Conservation (phyloP, 306 rosid species). For the Cicer yamashitae region DNA sequence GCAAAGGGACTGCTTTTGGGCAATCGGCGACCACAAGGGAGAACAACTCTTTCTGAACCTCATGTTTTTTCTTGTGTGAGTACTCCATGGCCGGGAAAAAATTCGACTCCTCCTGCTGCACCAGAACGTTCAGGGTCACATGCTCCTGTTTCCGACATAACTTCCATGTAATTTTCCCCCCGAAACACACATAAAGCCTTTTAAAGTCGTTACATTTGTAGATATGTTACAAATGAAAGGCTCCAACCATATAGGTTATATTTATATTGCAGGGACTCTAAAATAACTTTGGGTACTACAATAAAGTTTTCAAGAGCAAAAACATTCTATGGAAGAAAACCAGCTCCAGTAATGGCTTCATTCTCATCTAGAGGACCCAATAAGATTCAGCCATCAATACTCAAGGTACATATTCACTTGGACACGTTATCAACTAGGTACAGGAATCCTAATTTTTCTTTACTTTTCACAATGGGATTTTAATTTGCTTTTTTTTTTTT, state of each 20-base stretch:
- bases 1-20: slow-evolving; percentile 64
- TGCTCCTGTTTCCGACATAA: slow-evolving; percentile 7
- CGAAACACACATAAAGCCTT: background rate
- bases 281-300: background rate
- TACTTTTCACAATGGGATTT: background rate
- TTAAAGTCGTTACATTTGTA: background rate
- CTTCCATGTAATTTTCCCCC: slow-evolving; percentile 17
- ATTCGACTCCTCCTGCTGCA: background rate
- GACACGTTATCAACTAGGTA: background rate
- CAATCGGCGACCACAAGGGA: slow-evolving; percentile 43
- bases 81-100: background rate
- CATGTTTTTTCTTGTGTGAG: slow-evolving; percentile 51
- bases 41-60: slow-evolving; percentile 54
- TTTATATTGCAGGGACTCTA: slow-evolving; percentile 36
- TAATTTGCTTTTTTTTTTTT: background rate
- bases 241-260: background rate
- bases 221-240: slow-evolving; percentile 4
- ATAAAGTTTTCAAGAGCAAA: slow-evolving; percentile 38
- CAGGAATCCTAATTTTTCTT: background rate
- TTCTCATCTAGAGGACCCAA: slow-evolving; percentile 50
- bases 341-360: slow-evolving; percentile 52
- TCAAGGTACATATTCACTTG: slow-evolving; percentile 35
- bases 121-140: background rate
- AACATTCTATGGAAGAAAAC: slow-evolving; percentile 35
- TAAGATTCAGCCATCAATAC: slow-evolving; percentile 44